Evolutionary conservation across 208 protist species (phyloP).

Genomic region (Trypanosoma avium): DNA sequence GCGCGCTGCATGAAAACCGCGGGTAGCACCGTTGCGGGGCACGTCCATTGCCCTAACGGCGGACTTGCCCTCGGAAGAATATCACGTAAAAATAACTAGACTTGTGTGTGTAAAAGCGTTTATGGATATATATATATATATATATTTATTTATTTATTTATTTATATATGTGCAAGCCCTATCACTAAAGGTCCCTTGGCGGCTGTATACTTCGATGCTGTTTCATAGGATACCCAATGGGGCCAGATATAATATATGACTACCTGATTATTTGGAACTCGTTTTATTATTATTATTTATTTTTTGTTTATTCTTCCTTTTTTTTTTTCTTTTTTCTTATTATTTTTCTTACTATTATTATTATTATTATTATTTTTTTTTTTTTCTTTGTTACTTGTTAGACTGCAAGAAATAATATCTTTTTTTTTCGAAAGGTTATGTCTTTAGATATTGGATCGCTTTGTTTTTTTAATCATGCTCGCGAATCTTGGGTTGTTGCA

Average conservation of each 20-base stretch:
- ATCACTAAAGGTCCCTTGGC: conserved; percentile 34
- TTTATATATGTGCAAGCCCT: conserved; percentile 13
- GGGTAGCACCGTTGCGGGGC: conserved; percentile 25
- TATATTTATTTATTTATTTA: too few species aligned
- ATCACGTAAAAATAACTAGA: neutral
- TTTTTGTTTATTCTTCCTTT: neutral
- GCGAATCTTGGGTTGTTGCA: conserved; percentile 28
- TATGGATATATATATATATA: too few species aligned
- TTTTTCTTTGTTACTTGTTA: too few species aligned
- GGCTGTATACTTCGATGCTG: conserved; percentile 34
- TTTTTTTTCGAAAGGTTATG: neutral
- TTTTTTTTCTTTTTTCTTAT: neutral
- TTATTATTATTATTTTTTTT: too few species aligned
- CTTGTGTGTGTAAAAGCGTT: too few species aligned
- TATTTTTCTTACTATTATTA: too few species aligned
- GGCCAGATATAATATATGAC: conserved; percentile 27
- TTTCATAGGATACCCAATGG: conserved; percentile 39
- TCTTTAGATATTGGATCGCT: conserved; percentile 13
- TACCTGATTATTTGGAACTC: too few species aligned
- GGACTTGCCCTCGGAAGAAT: conserved; percentile 35
- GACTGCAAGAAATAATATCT: too few species aligned
- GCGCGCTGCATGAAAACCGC: neutral
- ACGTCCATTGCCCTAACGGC: conserved; percentile 25
- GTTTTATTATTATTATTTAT: too few species aligned
- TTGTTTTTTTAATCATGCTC: conserved; percentile 28